These are phyloP conservation scores for Talaromyces trachyspermus DNA, from an alignment of 495 filamentous ascomycete species.

Conservation along the genomic window DNA sequence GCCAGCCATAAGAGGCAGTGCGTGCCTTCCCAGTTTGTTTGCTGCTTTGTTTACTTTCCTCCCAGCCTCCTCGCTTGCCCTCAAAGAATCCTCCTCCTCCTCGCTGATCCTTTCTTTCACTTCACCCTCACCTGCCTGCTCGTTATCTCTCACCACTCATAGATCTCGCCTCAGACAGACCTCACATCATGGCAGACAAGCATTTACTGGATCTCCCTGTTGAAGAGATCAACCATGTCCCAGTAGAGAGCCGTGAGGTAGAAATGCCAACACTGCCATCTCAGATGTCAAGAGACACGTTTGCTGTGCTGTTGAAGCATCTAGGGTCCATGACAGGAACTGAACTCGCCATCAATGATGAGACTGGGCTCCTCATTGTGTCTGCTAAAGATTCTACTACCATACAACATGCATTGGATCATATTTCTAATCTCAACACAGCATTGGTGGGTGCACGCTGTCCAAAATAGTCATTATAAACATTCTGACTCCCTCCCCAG, in stretches of 20 bases:
- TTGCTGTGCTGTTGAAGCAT: slow-evolving; percentile 4
- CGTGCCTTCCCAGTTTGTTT: slow-evolving; percentile 16
- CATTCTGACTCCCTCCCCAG: no score
- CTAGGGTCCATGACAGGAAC: slow-evolving; percentile 16
- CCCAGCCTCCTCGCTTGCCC: not conserved
- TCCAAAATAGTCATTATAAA: no score
- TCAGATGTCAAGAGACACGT: not conserved
- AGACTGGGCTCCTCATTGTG: slow-evolving; percentile 14
- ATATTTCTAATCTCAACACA: slow-evolving; percentile 58
- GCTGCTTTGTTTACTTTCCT: slow-evolving; percentile 19
- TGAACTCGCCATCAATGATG: slow-evolving; percentile 12
- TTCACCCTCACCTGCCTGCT: not conserved
- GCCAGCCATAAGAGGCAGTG: no score
- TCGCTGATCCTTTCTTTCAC: not conserved
- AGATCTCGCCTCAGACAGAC: not conserved
- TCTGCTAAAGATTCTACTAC: slow-evolving; percentile 35
- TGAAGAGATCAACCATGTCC: no score
- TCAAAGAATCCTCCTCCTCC: not conserved
- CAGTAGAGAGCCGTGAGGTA: not conserved
- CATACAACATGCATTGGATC: slow-evolving; percentile 62
- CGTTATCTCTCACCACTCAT: not conserved
- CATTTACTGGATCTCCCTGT: not conserved
- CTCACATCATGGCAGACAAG: not conserved
- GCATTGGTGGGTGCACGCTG: slow-evolving; percentile 21
- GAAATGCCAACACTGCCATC: not conserved